phyloP scores from a whole-genome alignment of 306 rosid species.

The Castanea crenata region DNA sequence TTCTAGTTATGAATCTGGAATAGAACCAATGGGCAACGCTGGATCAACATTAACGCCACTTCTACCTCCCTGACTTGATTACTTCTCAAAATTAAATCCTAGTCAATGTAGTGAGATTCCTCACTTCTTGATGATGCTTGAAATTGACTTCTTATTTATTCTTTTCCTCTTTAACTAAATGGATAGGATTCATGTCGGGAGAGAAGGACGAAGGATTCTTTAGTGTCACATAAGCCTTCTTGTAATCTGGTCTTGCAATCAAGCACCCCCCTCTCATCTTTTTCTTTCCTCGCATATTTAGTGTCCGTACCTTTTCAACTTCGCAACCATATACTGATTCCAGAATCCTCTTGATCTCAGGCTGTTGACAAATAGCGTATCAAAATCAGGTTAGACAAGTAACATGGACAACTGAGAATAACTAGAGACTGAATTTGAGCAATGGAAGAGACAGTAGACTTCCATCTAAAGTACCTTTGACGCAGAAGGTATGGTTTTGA shows the following conservation, averaged over 20 bases:
- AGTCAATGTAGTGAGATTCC: neutral
- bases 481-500: slow-evolving; percentile 1
- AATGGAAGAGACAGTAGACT: neutral
- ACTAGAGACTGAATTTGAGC: neutral
- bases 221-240: slow-evolving; percentile 13
- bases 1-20: too few relatives aligned
- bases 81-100: neutral
- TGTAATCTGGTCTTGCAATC: slow-evolving; percentile 7
- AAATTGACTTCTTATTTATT: neutral
- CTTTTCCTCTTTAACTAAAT: neutral
- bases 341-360: neutral
- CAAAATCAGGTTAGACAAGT: neutral
- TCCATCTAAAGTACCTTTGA: neutral
- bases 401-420: neutral
- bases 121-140: neutral
- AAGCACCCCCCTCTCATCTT: neutral
- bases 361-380: neutral
- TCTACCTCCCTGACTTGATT: neutral
- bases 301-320: slow-evolving; percentile 10
- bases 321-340: neutral
- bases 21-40: too few relatives aligned
- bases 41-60: neutral
- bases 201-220: neutral
- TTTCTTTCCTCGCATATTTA: slow-evolving; percentile 10
- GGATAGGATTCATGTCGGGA: neutral